phyloP scores from a whole-genome alignment of 768 basidiomycete species.

The Lepiota venenata region DNA sequence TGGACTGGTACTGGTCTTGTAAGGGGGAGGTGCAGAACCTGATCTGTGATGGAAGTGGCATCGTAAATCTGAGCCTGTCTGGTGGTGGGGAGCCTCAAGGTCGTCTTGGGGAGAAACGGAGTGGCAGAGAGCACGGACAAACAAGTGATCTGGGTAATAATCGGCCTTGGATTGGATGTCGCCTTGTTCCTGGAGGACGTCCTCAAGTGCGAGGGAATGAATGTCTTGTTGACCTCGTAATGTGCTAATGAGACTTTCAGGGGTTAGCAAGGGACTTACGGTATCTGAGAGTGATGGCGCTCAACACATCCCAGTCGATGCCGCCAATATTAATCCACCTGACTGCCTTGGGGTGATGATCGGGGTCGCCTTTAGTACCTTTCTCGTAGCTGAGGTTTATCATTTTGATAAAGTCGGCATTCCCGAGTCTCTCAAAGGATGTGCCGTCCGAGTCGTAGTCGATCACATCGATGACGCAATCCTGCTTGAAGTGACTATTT shows the following conservation, averaged over 20 bases:
- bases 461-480: constrained; percentile 55
- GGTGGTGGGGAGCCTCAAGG: background rate
- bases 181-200: constrained; percentile 52
- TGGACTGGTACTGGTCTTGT: background rate
- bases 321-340: constrained; percentile 69
- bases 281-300: constrained; percentile 53
- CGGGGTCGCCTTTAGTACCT: constrained; percentile 6
- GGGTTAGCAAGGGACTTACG: constrained; percentile 32
- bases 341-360: constrained; percentile 34
- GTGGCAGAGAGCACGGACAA: constrained; percentile 57
- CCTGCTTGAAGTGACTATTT: constrained; percentile 51
- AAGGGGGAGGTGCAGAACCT: constrained; percentile 1
- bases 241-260: background rate
- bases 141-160: constrained; percentile 55
- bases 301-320: constrained; percentile 61
- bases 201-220: constrained; percentile 64
- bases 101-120: constrained; percentile 22
- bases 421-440: constrained; percentile 43
- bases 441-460: constrained; percentile 53
- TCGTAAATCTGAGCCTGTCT: background rate
- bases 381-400: constrained; percentile 26
- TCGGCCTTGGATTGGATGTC: constrained; percentile 47
- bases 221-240: constrained; percentile 39
- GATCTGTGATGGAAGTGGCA: background rate
- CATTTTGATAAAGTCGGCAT: constrained; percentile 45